Base-by-base conservation (phyloP, 192 early-diverging fungal species). In the Entrophospora sp. region DNA sequence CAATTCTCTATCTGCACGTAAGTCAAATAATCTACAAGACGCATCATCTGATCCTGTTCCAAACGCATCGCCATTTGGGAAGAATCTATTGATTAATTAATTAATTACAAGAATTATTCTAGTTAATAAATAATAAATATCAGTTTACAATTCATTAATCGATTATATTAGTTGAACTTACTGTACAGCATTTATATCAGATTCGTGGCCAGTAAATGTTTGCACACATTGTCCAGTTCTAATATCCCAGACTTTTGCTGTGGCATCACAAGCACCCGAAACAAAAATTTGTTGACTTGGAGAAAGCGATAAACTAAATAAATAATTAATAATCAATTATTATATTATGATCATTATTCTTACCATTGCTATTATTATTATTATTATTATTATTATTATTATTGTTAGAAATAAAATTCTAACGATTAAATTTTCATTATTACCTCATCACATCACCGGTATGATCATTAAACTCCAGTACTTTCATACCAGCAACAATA, bases 161-260 rank as follows among this genome's bases (percentile, higher is more conserved):
- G 8, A 16, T 9, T 9, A 4, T 31, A 66, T n/a, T 37, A 34
- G 56, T 43, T 16, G 32, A 64, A 75, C 77, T 74, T 85, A 89
- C 89, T 96, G 92, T 37, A 99, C 97, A 31, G 97, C 91, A 68
- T 99, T 99, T 71, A 99, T 96, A 67, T 99, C 97, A 14, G 91
- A 94, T 78, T 99, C 97, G 69, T 99, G 97, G 27, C 95, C 95
- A 14, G 87, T 91, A 73, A 99, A 99, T 14, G 94, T 94, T 71
- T 99, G 97, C 48, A 99, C 95, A 73, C 97, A 99, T 53, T 89
- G 88, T 44, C 90, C 91, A 8, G 87, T 89, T 65, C 97, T 83
- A 64, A 99, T 99, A 71, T 99, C 97, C 97, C 97, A 99, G 8
- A 99, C 86, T 75, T 97, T 97, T 25, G 94, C 93, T 20, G 95